Conservation (phyloP, 148 eudicot species). For the Selenicereus undatus region DNA sequence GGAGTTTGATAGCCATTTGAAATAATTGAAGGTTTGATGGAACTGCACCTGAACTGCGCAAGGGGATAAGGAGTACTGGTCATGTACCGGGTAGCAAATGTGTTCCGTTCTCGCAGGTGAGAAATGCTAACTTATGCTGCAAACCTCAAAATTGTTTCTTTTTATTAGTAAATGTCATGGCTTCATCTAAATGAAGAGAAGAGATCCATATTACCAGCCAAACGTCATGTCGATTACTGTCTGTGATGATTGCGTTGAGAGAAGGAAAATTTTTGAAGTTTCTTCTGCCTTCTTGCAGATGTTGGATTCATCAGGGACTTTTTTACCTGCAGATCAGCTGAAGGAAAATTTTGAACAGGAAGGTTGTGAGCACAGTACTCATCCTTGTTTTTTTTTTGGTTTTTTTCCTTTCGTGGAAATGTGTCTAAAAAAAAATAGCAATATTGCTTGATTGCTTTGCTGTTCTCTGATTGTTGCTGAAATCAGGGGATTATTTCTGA, state of each 20-base stretch:
- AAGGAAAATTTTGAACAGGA: conserved; percentile 68
- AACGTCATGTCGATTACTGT: no score
- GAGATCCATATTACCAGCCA: no score
- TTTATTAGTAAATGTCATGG: no score
- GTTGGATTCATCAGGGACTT: conserved; percentile 71
- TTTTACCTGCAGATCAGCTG: conserved; percentile 67
- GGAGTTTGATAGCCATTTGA: conserved; percentile 23
- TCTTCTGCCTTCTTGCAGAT: conserved; percentile 40
- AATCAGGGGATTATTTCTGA: no score
- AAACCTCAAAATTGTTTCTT: neutral
- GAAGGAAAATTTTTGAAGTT: neutral
- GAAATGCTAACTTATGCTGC: neutral
- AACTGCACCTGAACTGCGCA: conserved; percentile 83
- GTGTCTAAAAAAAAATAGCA: no score
- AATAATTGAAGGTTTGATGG: conserved; percentile 74
- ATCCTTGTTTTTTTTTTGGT: neutral
- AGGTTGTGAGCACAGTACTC: conserved; percentile 42
- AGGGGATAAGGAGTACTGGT: conserved; percentile 93
- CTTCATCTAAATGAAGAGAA: no score
- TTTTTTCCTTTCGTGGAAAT: neutral
- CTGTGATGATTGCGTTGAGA: no score
- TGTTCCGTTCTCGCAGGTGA: conserved; percentile 75
- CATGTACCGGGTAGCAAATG: conserved; percentile 99
- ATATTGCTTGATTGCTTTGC: neutral
- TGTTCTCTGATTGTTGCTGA: no score